Evolutionary conservation across 2,329 filamentous ascomycete genomes (phyloP).

Genomic region (Neofusicoccum umdonicola): DNA sequence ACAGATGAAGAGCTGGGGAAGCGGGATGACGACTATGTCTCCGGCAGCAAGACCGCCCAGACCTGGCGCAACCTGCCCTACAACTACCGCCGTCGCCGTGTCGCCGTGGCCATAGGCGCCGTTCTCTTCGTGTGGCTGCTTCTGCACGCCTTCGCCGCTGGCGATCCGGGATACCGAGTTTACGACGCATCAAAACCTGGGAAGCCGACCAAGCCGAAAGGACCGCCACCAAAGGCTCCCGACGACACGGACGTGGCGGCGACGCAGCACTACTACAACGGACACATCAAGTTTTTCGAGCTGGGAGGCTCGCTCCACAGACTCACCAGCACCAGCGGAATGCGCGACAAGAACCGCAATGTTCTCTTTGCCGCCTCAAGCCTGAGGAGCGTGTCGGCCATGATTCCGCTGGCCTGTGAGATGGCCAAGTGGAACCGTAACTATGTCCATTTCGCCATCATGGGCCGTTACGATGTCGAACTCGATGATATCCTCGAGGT

Average conservation of each 20-base stretch:
- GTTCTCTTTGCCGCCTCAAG: conserved; percentile 77
- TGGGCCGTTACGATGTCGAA: conserved; percentile 69
- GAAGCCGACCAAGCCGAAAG: conserved; percentile 21
- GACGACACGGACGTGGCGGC: conserved; percentile 24
- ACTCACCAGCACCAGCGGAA: conserved; percentile 55
- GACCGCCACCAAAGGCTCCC: conserved; percentile 23
- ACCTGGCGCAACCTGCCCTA: conserved; percentile 29
- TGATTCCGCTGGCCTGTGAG: conserved; percentile 81
- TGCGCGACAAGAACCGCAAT: conserved; percentile 59
- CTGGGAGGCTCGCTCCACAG: conserved; percentile 64
- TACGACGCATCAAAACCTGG: not conserved
- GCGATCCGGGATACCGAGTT: not conserved
- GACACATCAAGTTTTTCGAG: conserved; percentile 65
- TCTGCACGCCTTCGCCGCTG: conserved; percentile 50
- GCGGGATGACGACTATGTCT: conserved; percentile 61
- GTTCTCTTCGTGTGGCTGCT: conserved; percentile 61
- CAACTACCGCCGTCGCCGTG: conserved; percentile 52
- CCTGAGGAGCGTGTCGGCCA: conserved; percentile 66
- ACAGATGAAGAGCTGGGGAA: conserved; percentile 64
- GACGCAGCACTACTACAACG: conserved; percentile 59
- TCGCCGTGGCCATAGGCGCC: conserved; percentile 35
- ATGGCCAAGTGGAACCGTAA: conserved; percentile 71
- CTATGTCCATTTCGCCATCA: conserved; percentile 76
- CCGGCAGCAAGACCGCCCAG: conserved; percentile 34
- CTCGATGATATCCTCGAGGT: conserved; percentile 68